These are phyloP conservation scores for Haematococcus sp. DNA, from an alignment of 139 green algal species.

Conservation along the genomic window DNA sequence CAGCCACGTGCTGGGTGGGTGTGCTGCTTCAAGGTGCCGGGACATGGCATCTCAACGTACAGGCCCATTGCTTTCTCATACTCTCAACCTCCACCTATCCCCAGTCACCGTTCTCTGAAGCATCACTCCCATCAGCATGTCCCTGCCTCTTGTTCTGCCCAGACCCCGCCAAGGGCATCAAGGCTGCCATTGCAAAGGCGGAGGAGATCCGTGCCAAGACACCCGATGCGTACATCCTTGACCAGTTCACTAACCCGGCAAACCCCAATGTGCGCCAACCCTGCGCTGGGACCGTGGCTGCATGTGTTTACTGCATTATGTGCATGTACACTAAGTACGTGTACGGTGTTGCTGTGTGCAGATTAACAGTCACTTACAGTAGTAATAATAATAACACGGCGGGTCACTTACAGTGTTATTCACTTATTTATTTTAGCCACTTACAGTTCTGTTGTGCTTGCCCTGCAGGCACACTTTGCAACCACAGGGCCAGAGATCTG, in stretches of 20 bases:
- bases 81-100: too few species aligned
- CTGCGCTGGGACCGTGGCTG: too few species aligned
- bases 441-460: too few species aligned
- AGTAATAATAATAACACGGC: too few species aligned
- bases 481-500: slow-evolving; percentile 67
- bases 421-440: too few species aligned
- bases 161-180: slow-evolving; percentile 86
- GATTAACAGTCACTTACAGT: too few species aligned
- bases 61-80: neutral
- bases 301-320: too few species aligned
- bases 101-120: neutral
- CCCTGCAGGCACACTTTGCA: slow-evolving; percentile 33
- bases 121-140: neutral
- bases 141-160: neutral
- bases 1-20: neutral
- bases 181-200: slow-evolving; percentile 82
- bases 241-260: slow-evolving; percentile 93
- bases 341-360: too few species aligned
- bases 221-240: slow-evolving; percentile 71
- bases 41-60: neutral
- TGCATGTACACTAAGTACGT: too few species aligned
- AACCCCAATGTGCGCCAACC: slow-evolving; percentile 80
- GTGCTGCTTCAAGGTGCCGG: neutral
- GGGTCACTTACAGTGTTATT: too few species aligned
- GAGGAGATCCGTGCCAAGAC: slow-evolving; percentile 76